phyloP scores from a whole-genome alignment of 306 rosid species.

The Hippophae rhamnoides region DNA sequence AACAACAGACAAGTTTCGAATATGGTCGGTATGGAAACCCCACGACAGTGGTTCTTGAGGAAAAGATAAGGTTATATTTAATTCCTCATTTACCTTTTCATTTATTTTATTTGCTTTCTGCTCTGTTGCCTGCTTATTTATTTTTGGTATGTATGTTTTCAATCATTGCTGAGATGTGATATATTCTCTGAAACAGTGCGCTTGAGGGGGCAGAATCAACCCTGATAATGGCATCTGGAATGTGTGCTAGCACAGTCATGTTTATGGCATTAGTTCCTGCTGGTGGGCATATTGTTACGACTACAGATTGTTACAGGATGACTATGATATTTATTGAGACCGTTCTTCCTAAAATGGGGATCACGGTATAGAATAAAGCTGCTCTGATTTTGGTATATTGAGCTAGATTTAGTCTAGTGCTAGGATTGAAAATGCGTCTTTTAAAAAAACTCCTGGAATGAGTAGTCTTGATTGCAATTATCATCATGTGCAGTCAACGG shows the following conservation, averaged over 20 bases:
- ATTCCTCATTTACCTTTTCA: not conserved
- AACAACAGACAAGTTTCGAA: slow-evolving; percentile 66
- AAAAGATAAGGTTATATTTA: slow-evolving; percentile 70
- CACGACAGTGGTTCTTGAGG: slow-evolving; percentile 77
- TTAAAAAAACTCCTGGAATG: not conserved
- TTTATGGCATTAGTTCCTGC: slow-evolving; percentile 88
- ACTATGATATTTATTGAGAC: slow-evolving; percentile 83
- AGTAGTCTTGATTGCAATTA: slow-evolving; percentile 13
- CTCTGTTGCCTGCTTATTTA: not conserved
- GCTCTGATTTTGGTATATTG: not conserved
- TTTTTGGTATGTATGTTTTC: slow-evolving; percentile 3
- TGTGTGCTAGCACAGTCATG: slow-evolving; percentile 79
- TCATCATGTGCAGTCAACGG: slow-evolving; percentile 49
- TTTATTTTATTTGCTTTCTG: not conserved
- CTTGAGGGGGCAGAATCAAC: slow-evolving; percentile 97
- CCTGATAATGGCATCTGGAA: slow-evolving; percentile 81
- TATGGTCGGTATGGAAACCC: slow-evolving; percentile 97
- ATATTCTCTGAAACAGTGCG: slow-evolving; percentile 38
- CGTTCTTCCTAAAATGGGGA: slow-evolving; percentile 86
- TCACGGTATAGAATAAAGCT: slow-evolving; percentile 38
- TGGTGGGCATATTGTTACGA: slow-evolving; percentile 95
- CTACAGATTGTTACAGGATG: slow-evolving; percentile 93
- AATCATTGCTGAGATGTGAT: slow-evolving; percentile 10
- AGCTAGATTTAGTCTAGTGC: not conserved
- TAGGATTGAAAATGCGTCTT: not conserved